Evolutionary conservation across 75 land plant species (phyloP), one percentile per base, ranked within the genome.

Genomic region (Isoetes taiwanensis): DNA sequence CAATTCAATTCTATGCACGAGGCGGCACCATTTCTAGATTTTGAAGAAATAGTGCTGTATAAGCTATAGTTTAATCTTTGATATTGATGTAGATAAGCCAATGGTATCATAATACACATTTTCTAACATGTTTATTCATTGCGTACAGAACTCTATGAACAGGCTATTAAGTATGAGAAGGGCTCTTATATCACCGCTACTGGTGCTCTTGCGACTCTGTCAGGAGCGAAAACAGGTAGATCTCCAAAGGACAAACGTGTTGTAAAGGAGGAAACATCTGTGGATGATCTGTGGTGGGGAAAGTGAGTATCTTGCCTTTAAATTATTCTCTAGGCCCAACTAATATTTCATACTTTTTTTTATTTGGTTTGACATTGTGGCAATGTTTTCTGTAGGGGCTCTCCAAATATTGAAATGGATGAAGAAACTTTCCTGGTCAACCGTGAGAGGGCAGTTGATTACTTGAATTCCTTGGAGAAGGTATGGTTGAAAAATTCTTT

Each of bases 371-470:
- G n/a, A n/a, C n/a, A n/a, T n/a, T n/a, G n/a, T n/a, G n/a, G n/a
- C n/a, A n/a, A n/a, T n/a, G n/a, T n/a, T n/a, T n/a, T n/a, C 0
- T 58, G 19, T 61, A 91, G 96, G 69, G 96, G 96, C 11, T 88
- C 99, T n/a, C 99, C 99, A 0, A 94, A 94, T 56, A 94, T 94
- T 32, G 99, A 94, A 61, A 94, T 94, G 96, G 99, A 94, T 53
- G 99, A 84, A 73, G 86, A 94, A 21, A 94, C 99, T 0, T 94
- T 94, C 69, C 16, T 94, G 67, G 81, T 88, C 0, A 94, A 94
- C 69, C 69, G 99, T 38, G 99, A 94, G 62, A 75, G 99, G 60
- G 99, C 99, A 2, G 99, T 94, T 2, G 99, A 94, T 71, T 94
- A 94, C 62, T 65, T 94, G 54, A 81, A 82, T 43, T 94, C 99